Conservation (phyloP, 805 yeast genomes). For the Kuraishia ogatae region DNA sequence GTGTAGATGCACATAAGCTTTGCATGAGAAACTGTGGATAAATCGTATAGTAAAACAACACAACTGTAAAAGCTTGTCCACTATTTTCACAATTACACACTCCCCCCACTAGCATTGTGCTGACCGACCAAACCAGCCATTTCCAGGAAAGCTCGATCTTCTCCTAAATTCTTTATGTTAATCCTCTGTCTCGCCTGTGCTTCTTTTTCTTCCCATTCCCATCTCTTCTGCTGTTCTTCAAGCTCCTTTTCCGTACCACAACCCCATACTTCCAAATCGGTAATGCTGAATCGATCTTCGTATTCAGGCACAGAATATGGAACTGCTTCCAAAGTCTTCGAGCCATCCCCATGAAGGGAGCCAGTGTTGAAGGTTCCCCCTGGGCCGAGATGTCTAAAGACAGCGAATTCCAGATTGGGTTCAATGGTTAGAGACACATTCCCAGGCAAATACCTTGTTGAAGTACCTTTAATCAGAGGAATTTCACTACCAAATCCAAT, state of each 20-base stretch:
- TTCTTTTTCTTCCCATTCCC: constrained; percentile 91
- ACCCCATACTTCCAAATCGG: constrained; percentile 88
- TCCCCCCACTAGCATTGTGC: constrained; percentile 35
- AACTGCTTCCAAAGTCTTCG: constrained; percentile 4
- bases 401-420: constrained; percentile 69
- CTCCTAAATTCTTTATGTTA: constrained; percentile 59
- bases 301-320: constrained; percentile 26
- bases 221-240: constrained; percentile 62
- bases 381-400: constrained; percentile 59
- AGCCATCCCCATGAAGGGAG: constrained; percentile 9
- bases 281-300: constrained; percentile 65
- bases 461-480: constrained; percentile 39
- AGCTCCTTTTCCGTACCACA: constrained; percentile 74
- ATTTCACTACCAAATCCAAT: constrained; percentile 74
- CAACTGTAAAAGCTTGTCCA: no score
- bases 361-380: constrained; percentile 43
- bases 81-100: constrained; percentile 20
- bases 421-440: constrained; percentile 77
- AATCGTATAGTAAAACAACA: no score
- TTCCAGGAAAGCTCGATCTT: constrained; percentile 78
- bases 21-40: no score
- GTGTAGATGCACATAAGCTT: no score
- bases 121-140: constrained; percentile 63
- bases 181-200: constrained; percentile 71
- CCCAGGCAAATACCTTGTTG: constrained; percentile 51